Percentiles rank a stretch among this genome's conserved stretches.
phyloP scores from a whole-genome alignment of 2,329 filamentous ascomycete species.

The Westerdykella ornata region DNA sequence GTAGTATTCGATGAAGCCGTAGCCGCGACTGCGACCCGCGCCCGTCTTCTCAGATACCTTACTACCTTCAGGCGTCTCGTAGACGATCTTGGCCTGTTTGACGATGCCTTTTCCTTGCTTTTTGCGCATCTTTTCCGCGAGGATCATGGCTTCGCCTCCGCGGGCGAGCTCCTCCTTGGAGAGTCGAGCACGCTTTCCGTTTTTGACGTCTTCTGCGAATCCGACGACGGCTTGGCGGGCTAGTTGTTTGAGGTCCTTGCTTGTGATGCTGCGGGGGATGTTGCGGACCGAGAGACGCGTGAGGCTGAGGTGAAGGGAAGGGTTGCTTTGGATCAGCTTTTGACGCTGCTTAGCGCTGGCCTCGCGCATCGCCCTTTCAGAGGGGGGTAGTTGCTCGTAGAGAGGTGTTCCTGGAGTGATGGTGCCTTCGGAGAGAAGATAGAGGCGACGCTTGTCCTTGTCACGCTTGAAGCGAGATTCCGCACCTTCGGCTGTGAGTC shows the following conservation, averaged over 20 bases:
- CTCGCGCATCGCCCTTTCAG: conserved; percentile 82
- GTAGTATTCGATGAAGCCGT: conserved; percentile 95
- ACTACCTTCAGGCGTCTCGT: conserved; percentile 76
- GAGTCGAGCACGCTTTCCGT: conserved; percentile 65
- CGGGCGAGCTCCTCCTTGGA: conserved; percentile 84
- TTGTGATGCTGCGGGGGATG: conserved; percentile 71
- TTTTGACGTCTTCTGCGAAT: conserved; percentile 84
- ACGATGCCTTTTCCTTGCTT: conserved; percentile 80
- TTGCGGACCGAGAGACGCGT: conserved; percentile 90
- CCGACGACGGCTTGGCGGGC: conserved; percentile 89
- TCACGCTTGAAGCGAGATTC: conserved; percentile 59
- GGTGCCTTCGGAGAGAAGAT: conserved; percentile 78
- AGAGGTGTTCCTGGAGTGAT: conserved; percentile 71
- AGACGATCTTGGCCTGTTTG: conserved; percentile 89
- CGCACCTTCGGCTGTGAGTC: conserved; percentile 63
- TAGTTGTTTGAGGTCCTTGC: conserved; percentile 84
- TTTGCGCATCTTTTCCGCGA: conserved; percentile 73
- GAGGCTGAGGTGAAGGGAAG: conserved; percentile 77
- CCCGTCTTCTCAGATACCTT: conserved; percentile 74
- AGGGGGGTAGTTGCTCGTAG: conserved; percentile 66
- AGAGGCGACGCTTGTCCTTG: conserved; percentile 85
- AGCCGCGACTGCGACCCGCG: conserved; percentile 79
- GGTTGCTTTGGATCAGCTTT: conserved; percentile 84
- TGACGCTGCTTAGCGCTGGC: conserved; percentile 81
- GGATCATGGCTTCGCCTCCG: conserved; percentile 70